Base-by-base conservation (phyloP, 2,329 filamentous ascomycete species). In the Pseudogymnoascus sp. region DNA sequence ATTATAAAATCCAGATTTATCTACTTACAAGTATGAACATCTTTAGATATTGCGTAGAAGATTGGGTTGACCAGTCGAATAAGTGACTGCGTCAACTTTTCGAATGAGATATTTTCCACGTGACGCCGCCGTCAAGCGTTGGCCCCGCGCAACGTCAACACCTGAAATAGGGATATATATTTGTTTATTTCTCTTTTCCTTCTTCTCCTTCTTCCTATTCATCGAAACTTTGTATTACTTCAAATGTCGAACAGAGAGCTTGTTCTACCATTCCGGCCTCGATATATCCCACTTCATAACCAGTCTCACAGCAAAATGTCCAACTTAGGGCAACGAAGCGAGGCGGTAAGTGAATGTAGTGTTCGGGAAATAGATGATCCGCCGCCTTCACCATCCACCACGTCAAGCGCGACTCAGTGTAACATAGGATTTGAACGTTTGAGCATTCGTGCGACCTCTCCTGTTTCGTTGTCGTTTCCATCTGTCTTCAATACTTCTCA, bases 11-110 rank as follows among this genome's bases (percentile, higher is more conserved):
- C 31, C 18, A 46, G 5, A 23, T 25, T 21, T 28, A n/a, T 4
- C 59, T 14, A 74, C 78, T 70, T 69, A 81, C 79, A 63, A 82
- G 75, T 63, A 82, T 80, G 68, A 82, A 82, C 79, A 82, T 82
- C 63, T 36, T 71, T 34, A 31, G 40, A 36, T 28, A 14, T 59
- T 31, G 5, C 5, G 44, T 7, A 50, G 44, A 28, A 50, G 23
- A 7, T 50, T 14, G 2, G 23, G n/a, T n/a, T 3, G 5, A 6
- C 5, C 44, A n/a, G 44, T 28, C 23, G 3, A 50, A 14, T 28
- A 28, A 50, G 8, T 50, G 44, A 50, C 44, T 14, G 44, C 44
- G 12, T 50, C 23, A 14, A 50, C 44, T 50, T 50, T 50, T 50
- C 23, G 7, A 28, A 23, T 50, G 44, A 50, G 44, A 50, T 5